Base-by-base conservation (phyloP, 768 basidiomycete species). In the Tulasnella sp. region DNA sequence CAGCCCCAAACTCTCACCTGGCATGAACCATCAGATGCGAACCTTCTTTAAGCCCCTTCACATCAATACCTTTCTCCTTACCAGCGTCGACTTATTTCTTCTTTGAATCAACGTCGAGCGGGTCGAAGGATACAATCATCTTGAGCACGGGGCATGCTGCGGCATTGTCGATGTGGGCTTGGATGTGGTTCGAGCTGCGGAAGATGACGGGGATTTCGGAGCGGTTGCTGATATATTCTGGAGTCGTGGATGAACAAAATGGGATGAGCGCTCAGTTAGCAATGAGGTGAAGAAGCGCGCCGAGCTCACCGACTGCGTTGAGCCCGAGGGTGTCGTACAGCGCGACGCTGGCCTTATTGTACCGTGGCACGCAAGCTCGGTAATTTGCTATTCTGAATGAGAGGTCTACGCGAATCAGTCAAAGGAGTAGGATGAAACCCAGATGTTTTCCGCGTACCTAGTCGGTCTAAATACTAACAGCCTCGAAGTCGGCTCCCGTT, bases 381-480 rank as follows among this genome's bases (percentile, higher is more conserved):
- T 85, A 39, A 97, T 84, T 83, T 98, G 96, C 97, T 97, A 99
- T 83, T 97, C 97, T 93, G 31, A n/a, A n/a, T n/a, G n/a, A n/a
- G n/a, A n/a, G n/a, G n/a, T n/a, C n/a, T n/a, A n/a, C n/a, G n/a
- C n/a, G n/a, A n/a, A n/a, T n/a, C n/a, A n/a, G n/a, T n/a, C n/a
- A n/a, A n/a, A n/a, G n/a, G n/a, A n/a, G n/a, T n/a, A n/a, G n/a
- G n/a, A n/a, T n/a, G n/a, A n/a, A n/a, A n/a, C n/a, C n/a, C n/a
- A n/a, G n/a, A n/a, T n/a, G n/a, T n/a, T n/a, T n/a, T n/a, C n/a
- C n/a, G n/a, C n/a, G 25, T 37, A 92, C 93, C 93, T 73, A 94
- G 93, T 80, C 91, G 85, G 81, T 96, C 93, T 93, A 97, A 64
- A 96, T 88, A 5, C 94, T 95, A 71, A 95, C 93, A 3, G 90